Evolutionary conservation across 2,329 filamentous ascomycete species (phyloP).

Genomic region (Paecilomyces dactylethromorphus): DNA sequence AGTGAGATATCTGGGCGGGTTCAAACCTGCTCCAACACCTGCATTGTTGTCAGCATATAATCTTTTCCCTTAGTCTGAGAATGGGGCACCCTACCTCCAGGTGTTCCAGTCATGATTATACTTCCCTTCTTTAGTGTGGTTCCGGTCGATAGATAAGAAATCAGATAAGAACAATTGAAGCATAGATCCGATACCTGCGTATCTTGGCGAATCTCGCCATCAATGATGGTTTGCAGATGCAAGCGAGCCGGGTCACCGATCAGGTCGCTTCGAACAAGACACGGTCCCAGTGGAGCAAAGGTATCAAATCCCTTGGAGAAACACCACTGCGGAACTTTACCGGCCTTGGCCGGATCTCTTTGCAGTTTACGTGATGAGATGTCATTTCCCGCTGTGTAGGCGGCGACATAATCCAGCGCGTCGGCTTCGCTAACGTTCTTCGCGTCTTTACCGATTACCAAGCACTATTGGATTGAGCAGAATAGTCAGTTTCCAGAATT

Average conservation of each 20-base stretch:
- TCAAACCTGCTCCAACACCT: constrained; percentile 37
- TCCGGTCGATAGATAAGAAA: constrained; percentile 19
- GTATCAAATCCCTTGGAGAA: constrained; percentile 63
- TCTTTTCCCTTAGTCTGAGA: not conserved
- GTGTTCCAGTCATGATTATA: constrained; percentile 24
- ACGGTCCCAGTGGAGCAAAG: constrained; percentile 61
- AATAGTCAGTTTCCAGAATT: not conserved
- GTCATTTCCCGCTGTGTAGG: constrained; percentile 64
- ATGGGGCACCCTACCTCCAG: constrained; percentile 4
- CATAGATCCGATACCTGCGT: constrained; percentile 37
- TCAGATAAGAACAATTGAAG: constrained; percentile 35
- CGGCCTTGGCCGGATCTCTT: constrained; percentile 50
- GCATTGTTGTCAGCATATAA: not conserved
- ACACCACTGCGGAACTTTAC: constrained; percentile 48
- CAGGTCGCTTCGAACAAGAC: constrained; percentile 48
- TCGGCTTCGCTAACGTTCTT: constrained; percentile 37
- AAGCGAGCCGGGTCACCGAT: constrained; percentile 2
- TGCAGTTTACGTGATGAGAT: constrained; percentile 63
- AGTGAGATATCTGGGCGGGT: constrained; percentile 28
- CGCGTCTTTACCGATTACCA: not conserved
- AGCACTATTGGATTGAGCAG: constrained; percentile 1
- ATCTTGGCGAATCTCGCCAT: constrained; percentile 9
- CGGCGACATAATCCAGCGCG: constrained; percentile 59
- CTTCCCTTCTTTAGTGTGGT: constrained; percentile 22
- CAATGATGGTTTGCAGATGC: constrained; percentile 5